Evolutionary conservation across 2,329 filamentous ascomycete genomes (phyloP), one percentile per base, ranked within the genome.

Genomic region (Aaosphaeria arxii): DNA sequence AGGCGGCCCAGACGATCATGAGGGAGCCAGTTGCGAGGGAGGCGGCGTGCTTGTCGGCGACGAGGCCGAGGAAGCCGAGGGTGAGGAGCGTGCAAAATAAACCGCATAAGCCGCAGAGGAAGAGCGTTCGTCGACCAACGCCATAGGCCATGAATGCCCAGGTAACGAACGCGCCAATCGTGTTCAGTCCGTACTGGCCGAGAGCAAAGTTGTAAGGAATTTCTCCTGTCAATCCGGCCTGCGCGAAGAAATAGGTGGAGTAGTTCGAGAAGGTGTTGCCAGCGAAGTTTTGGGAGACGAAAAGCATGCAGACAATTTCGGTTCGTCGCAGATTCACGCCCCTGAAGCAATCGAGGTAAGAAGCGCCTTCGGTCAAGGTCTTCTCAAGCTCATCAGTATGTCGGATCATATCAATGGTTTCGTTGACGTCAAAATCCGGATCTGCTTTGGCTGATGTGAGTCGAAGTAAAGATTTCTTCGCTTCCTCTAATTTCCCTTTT

Each of bases 71-170:
- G 73, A 91, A 91, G 9, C 88, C 89, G 61, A 95, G 84, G 63
- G 89, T 74, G 53, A 94, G 73, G 1, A 95, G 80, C 30, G 92
- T 79, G 2, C 81, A 79, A 51, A 81, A 84, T 1, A 61, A 49
- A 4, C 48, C 41, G 2, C 31, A 90, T 79, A 41, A 49, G 11
- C 89, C 88, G 53, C 81, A 86, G 7, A 91, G 73, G 62, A 89
- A 92, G 2, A 94, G 78, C 0, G 81, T 76, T 44, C 89, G 82
- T 41, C 89, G 85, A 42, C 89, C 89, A 43, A 90, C 74, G 17
- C 17, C 17, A n/a, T 86, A 86, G 11, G 81, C 81, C 83, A 92
- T 90, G 43, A 92, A 74, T 46, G 80, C 80, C 88, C 89, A 92
- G 4, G 88, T 85, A 32, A 83, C 1, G 54, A 91, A 83, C 5